Percentiles rank a stretch among this genome's conserved stretches.
Evolutionary conservation across 1,139 yeast genomes (phyloP).

Genomic region (Pichia sp.): DNA sequence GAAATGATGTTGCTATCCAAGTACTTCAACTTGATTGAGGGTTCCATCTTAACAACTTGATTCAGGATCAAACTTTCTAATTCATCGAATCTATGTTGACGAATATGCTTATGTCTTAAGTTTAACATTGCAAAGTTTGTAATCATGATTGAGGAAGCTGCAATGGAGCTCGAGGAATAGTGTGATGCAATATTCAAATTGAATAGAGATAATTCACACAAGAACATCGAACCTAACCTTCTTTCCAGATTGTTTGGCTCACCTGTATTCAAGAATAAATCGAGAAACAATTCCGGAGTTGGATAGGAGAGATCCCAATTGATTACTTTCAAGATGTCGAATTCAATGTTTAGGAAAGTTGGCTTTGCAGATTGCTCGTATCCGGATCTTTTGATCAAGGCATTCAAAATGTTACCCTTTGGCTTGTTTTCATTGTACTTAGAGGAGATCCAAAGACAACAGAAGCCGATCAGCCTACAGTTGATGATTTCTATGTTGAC

Average conservation of each 20-base stretch:
- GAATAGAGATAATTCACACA: constrained; percentile 64
- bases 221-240: constrained; percentile 52
- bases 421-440: constrained; percentile 68
- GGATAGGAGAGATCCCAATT: constrained; percentile 55
- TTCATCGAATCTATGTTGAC: constrained; percentile 27
- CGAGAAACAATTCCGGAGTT: constrained; percentile 60
- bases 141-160: constrained; percentile 43
- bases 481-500: constrained; percentile 50
- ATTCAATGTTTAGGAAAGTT: constrained; percentile 64
- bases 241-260: constrained; percentile 42
- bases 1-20: constrained; percentile 17
- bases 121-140: constrained; percentile 27
- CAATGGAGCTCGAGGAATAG: constrained; percentile 52
- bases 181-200: constrained; percentile 55
- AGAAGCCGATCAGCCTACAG: constrained; percentile 64
- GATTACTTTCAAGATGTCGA: constrained; percentile 55
- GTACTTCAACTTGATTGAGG: constrained; percentile 27
- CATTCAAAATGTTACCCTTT: constrained; percentile 56
- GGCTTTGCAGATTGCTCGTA: constrained; percentile 51
- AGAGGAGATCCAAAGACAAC: constrained; percentile 71
- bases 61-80: constrained; percentile 27
- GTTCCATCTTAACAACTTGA: constrained; percentile 24
- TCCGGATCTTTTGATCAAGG: constrained; percentile 58
- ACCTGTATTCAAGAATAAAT: constrained; percentile 42
- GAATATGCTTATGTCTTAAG: constrained; percentile 20